Conservation (phyloP, 768 basidiomycete genomes). For the Suillus luteus region DNA sequence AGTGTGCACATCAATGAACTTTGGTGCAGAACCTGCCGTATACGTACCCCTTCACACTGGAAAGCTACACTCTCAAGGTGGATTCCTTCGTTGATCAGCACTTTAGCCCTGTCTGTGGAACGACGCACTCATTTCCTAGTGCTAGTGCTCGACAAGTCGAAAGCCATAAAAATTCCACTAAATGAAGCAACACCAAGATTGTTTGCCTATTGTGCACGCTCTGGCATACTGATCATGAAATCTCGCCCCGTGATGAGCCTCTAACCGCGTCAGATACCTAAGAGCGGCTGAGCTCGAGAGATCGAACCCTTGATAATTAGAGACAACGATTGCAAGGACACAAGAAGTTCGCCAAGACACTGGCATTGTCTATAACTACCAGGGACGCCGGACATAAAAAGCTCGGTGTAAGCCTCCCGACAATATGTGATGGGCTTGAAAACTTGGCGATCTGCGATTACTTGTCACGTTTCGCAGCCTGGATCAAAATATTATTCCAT, state of each 20-base stretch:
- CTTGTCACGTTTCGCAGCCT: neutral
- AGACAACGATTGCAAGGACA: conserved; percentile 9
- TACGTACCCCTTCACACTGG: neutral
- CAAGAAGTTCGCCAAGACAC: conserved; percentile 80
- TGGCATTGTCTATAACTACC: conserved; percentile 31
- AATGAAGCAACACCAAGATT: too few species aligned
- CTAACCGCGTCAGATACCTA: conserved; percentile 44
- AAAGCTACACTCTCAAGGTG: neutral
- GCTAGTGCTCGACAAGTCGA: neutral
- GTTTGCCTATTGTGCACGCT: too few species aligned
- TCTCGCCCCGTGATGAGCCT: neutral
- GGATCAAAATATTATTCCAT: neutral
- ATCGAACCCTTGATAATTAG: conserved; percentile 27
- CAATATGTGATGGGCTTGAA: neutral
- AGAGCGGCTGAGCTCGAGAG: conserved; percentile 19
- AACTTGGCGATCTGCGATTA: neutral
- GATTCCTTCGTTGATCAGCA: neutral
- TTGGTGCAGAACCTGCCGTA: neutral
- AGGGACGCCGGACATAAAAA: neutral
- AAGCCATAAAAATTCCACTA: neutral
- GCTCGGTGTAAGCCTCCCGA: neutral
- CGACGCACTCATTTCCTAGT: too few species aligned
- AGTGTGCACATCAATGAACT: neutral
- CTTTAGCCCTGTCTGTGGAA: neutral
- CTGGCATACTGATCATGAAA: neutral